Conservation (phyloP, 1,284 basidiomycete genomes). For the Sporisorium sorghi region DNA sequence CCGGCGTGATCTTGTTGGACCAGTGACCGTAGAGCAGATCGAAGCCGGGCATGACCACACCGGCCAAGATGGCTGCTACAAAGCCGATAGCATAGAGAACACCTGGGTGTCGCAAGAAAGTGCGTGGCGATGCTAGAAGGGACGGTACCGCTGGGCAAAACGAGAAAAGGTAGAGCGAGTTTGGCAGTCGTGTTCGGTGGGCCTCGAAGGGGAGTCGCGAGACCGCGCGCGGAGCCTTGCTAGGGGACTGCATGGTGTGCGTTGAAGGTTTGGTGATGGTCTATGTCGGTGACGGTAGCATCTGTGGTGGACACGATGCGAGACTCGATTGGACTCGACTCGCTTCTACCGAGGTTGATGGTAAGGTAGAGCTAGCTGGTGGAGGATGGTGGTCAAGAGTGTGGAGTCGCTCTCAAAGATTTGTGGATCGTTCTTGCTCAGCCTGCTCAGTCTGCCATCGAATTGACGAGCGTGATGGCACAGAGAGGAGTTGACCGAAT, state of each 20-base stretch:
- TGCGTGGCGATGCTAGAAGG: conserved; percentile 28
- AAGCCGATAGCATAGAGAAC: conserved; percentile 59
- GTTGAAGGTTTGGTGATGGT: background rate
- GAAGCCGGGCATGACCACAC: conserved; percentile 54
- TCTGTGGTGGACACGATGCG: background rate
- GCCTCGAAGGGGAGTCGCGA: conserved; percentile 40
- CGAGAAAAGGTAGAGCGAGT: conserved; percentile 60
- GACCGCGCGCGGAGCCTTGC: conserved; percentile 14
- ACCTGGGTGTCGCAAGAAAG: conserved; percentile 56
- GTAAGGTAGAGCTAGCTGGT: background rate
- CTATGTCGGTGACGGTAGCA: conserved; percentile 11
- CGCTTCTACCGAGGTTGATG: background rate
- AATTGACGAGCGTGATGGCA: background rate
- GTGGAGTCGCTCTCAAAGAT: background rate
- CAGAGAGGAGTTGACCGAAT: background rate
- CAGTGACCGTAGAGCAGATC: conserved; percentile 66
- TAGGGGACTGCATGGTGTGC: conserved; percentile 6
- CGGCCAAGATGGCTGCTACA: conserved; percentile 52
- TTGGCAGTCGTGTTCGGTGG: conserved; percentile 39
- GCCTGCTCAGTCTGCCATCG: background rate
- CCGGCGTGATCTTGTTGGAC: conserved; percentile 56
- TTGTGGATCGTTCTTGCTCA: no score
- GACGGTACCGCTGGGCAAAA: conserved; percentile 51
- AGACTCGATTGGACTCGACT: background rate
- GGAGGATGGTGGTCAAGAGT: background rate